Evolutionary conservation across 2,329 filamentous ascomycete genomes (phyloP), one percentile per base, ranked within the genome.

Genomic region (Akanthomyces dipterigenus): DNA sequence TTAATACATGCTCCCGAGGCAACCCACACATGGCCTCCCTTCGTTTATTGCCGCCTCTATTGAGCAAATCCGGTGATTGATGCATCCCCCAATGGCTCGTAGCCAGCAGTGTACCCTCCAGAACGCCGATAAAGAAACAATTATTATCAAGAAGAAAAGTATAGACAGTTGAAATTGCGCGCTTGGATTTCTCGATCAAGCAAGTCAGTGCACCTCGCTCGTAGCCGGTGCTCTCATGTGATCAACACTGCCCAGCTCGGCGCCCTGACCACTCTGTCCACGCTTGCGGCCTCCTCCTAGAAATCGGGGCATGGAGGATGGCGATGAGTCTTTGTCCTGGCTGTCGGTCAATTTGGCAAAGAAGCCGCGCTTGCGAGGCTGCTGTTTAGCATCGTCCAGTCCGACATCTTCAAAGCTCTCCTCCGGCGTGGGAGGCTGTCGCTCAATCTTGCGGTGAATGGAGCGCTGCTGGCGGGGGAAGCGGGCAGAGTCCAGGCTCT

Each of bases 381-480:
- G 73, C 61, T 71, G 75, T 64, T 86, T 87, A 54, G 82, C 77
- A 42, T 95, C 91, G 66, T 96, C 93, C 62, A 98, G 78, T 4
- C 91, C 91, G 9, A 98, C 90, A 57, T 98, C 93, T 72, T 97
- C 93, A 67, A 98, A 97, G 6, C 80, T 80, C 69, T 96, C 90
- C 68, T 95, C 91, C 46, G 85, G 82, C 34, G 87, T 89, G n/a
- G 85, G 80, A 31, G 82, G 80, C 60, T 86, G 81, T 69, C 77
- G 78, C 60, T 84, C 82, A 66, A 87, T 83, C 55, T 80, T 80
- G 61, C 79, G 80, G 64, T 83, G 79, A 58, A 88, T 73, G 8
- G 86, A 84, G 63, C 88, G 81, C 20, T 86, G 84, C 48, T 85
- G 78, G 62, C 87, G 82, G 61, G 82, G 79, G 71, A 84, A 82